These are phyloP conservation scores for Aspergillus kassunensis DNA, from an alignment of 495 filamentous ascomycete species.

Conservation along the genomic window DNA sequence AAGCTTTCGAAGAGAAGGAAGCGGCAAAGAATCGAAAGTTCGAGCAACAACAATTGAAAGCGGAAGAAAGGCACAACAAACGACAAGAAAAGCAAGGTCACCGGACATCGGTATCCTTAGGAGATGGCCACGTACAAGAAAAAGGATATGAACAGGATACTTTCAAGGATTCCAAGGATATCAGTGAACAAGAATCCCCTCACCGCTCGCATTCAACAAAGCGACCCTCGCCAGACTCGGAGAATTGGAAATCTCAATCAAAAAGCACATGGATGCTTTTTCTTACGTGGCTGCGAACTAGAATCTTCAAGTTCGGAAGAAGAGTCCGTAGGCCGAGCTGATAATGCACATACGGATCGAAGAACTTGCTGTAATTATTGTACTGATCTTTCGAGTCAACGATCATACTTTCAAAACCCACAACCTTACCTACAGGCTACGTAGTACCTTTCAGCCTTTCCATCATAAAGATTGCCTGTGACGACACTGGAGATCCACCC, in stretches of 20 bases:
- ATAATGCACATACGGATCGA: slow-evolving; percentile 8
- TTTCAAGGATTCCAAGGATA: not conserved
- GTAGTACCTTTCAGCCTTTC: too few relatives aligned
- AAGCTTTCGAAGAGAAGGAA: slow-evolving; percentile 56
- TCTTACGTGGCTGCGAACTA: slow-evolving; percentile 46
- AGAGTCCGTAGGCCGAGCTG: slow-evolving; percentile 31
- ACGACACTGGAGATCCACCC: too few relatives aligned
- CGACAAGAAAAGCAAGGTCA: slow-evolving; percentile 30
- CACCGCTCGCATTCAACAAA: slow-evolving; percentile 1
- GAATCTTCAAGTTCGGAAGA: slow-evolving; percentile 43
- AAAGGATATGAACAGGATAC: slow-evolving; percentile 7
- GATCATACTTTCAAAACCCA: too few relatives aligned
- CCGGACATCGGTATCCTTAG: slow-evolving; percentile 16
- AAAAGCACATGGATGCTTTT: slow-evolving; percentile 46
- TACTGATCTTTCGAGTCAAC: not conserved
- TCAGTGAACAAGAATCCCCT: not conserved
- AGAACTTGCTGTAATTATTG: slow-evolving; percentile 4
- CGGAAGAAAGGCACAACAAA: slow-evolving; percentile 40
- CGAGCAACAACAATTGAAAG: slow-evolving; percentile 52
- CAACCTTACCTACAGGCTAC: too few relatives aligned
- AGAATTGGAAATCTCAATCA: slow-evolving; percentile 35
- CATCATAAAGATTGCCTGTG: too few relatives aligned
- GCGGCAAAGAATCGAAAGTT: slow-evolving; percentile 54
- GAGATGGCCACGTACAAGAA: slow-evolving; percentile 18
- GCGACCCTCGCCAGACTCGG: slow-evolving; percentile 12